Percentiles rank a stretch among this genome's conserved stretches.
phyloP scores from a whole-genome alignment of 2,329 filamentous ascomycete genomes.

The Hymenoscyphus scutula region DNA sequence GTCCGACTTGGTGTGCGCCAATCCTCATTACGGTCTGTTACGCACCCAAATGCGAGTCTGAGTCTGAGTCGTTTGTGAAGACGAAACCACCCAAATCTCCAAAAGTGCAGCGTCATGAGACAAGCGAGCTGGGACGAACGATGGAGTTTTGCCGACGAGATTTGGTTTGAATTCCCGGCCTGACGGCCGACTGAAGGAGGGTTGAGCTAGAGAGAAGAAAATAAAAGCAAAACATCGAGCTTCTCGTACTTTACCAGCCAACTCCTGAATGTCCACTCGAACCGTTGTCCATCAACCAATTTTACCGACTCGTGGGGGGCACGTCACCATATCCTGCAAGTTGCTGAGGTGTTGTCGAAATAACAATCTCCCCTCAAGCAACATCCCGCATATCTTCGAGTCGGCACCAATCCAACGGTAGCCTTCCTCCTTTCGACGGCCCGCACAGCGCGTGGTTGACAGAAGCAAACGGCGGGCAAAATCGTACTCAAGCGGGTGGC shows the following conservation, averaged over 20 bases:
- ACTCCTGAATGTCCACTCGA: neutral
- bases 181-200: too few species aligned
- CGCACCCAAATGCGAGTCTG: slow-evolving; percentile 9
- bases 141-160: neutral
- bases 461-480: slow-evolving; percentile 20
- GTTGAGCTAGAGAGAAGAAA: neutral
- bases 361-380: slow-evolving; percentile 15
- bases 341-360: slow-evolving; percentile 6
- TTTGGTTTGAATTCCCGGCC: neutral
- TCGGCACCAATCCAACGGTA: slow-evolving; percentile 27
- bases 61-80: too few species aligned
- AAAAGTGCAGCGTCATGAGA: slow-evolving; percentile 11
- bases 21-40: slow-evolving; percentile 8
- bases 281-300: neutral
- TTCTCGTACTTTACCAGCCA: neutral
- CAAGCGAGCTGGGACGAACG: neutral
- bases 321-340: slow-evolving; percentile 3
- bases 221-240: neutral
- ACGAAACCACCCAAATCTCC: slow-evolving; percentile 10
- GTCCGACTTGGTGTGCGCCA: neutral
- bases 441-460: slow-evolving; percentile 28
- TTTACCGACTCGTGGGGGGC: slow-evolving; percentile 2
- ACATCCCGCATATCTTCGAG: slow-evolving; percentile 21
- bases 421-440: slow-evolving; percentile 19
- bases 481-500: slow-evolving; percentile 22